These are phyloP conservation scores for Claviceps pusilla DNA, from an alignment of 2,329 filamentous ascomycete species.

Conservation along the genomic window DNA sequence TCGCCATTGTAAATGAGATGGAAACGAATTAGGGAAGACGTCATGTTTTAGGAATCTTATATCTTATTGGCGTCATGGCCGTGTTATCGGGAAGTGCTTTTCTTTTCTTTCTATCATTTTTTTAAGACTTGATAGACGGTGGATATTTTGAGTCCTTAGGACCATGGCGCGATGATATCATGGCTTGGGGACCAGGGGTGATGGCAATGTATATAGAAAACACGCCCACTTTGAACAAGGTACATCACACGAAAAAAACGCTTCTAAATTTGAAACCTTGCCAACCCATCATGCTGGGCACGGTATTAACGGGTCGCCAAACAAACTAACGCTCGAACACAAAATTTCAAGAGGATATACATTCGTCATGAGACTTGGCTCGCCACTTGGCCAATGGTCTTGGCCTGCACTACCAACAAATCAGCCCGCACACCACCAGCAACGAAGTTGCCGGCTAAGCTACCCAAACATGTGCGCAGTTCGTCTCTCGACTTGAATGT, in stretches of 20 bases:
- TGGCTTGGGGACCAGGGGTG: not conserved
- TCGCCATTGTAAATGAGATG: not conserved
- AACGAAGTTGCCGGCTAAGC: slow-evolving; percentile 11
- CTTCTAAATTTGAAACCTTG: no score
- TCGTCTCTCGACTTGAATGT: slow-evolving; percentile 8
- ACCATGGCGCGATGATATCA: not conserved
- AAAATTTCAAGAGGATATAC: not conserved
- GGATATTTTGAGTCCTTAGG: no score
- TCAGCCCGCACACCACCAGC: slow-evolving; percentile 12
- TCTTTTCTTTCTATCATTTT: no score
- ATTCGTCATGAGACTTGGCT: not conserved
- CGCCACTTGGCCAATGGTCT: not conserved
- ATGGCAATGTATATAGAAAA: not conserved
- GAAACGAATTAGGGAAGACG: not conserved
- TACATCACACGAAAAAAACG: no score
- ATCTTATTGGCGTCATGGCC: not conserved
- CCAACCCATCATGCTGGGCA: no score
- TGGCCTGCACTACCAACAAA: slow-evolving; percentile 19
- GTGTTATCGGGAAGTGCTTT: not conserved
- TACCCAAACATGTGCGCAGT: slow-evolving; percentile 11
- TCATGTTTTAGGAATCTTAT: not conserved
- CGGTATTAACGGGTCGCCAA: no score
- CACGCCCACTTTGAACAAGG: no score
- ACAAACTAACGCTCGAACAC: not conserved
- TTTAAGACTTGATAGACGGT: no score